Evolutionary conservation across 2,329 filamentous ascomycete species (phyloP).

Genomic region (Xylaria sp.): DNA sequence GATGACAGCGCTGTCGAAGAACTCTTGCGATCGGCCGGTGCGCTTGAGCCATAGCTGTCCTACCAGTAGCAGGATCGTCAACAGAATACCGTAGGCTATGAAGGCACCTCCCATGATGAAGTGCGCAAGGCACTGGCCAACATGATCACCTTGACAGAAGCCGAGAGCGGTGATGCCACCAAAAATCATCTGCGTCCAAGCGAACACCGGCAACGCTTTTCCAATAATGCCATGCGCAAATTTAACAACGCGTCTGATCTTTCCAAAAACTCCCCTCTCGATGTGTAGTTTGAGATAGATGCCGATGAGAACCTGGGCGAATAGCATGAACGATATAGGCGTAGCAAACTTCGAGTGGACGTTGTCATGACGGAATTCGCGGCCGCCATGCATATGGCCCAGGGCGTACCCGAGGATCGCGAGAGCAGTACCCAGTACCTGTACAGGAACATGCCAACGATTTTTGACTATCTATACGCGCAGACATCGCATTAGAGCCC

Average conservation of each 20-base stretch:
- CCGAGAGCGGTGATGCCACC: slow-evolving; percentile 91
- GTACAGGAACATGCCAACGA: slow-evolving; percentile 91
- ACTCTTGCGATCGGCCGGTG: slow-evolving; percentile 89
- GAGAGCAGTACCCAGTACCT: slow-evolving; percentile 75
- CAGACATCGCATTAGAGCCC: slow-evolving; percentile 22
- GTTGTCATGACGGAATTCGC: slow-evolving; percentile 78
- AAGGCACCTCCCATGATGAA: slow-evolving; percentile 99
- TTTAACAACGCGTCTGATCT: slow-evolving; percentile 74
- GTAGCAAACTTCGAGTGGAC: slow-evolving; percentile 83
- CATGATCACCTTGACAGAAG: slow-evolving; percentile 89
- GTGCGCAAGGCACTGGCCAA: slow-evolving; percentile 91
- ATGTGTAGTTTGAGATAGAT: slow-evolving; percentile 90
- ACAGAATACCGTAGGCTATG: slow-evolving; percentile 87
- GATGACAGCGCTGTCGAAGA: slow-evolving; percentile 92
- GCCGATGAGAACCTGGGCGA: slow-evolving; percentile 78
- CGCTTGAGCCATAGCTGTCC: slow-evolving; percentile 86
- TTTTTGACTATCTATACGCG: slow-evolving; percentile 76
- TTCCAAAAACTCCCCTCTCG: slow-evolving; percentile 80
- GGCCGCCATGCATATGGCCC: slow-evolving; percentile 87
- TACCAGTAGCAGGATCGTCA: slow-evolving; percentile 85
- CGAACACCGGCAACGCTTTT: slow-evolving; percentile 82
- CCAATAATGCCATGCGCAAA: slow-evolving; percentile 80
- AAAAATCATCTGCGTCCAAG: slow-evolving; percentile 95
- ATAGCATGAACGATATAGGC: slow-evolving; percentile 78
- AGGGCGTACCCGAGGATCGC: slow-evolving; percentile 87